These are phyloP conservation scores for Cerioporus squamosus DNA, from an alignment of 1,284 basidiomycete species.

Conservation along the genomic window DNA sequence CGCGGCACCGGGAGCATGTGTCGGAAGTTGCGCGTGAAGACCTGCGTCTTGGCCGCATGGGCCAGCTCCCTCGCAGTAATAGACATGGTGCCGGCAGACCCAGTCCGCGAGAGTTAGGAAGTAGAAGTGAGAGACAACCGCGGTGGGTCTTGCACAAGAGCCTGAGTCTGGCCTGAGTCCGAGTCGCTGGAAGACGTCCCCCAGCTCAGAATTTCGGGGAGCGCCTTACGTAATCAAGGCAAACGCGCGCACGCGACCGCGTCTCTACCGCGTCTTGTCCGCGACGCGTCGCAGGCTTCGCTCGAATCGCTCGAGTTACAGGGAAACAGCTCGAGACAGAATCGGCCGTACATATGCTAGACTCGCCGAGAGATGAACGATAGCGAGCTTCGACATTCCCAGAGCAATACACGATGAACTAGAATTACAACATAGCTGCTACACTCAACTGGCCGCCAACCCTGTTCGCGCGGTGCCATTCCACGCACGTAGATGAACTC, in stretches of 20 bases:
- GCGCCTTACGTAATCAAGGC: slow-evolving; percentile 13
- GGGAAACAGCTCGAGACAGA: too few species aligned
- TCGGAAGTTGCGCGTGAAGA: slow-evolving; percentile 67
- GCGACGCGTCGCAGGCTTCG: too few species aligned
- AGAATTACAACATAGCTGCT: slow-evolving; percentile 18
- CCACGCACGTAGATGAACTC: slow-evolving; percentile 53
- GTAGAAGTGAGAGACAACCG: background rate
- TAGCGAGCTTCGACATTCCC: slow-evolving; percentile 5
- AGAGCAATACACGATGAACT: slow-evolving; percentile 22
- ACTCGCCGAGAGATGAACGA: too few species aligned
- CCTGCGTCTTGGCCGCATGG: slow-evolving; percentile 17
- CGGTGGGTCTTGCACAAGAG: slow-evolving; percentile 2
- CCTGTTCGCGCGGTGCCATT: slow-evolving; percentile 29
- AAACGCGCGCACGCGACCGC: slow-evolving; percentile 23
- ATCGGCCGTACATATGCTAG: too few species aligned
- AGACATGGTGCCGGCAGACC: slow-evolving; percentile 4
- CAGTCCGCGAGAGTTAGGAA: background rate
- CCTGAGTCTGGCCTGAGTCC: too few species aligned
- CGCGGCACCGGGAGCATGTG: slow-evolving; percentile 65
- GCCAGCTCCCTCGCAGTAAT: slow-evolving; percentile 19
- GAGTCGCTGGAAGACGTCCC: slow-evolving; percentile 5
- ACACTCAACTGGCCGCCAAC: slow-evolving; percentile 18
- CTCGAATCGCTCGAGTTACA: too few species aligned
- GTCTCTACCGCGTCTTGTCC: background rate
- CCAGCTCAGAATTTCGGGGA: slow-evolving; percentile 21